These are phyloP conservation scores for Trametes punicea DNA, from an alignment of 768 basidiomycete genomes.

Conservation along the genomic window DNA sequence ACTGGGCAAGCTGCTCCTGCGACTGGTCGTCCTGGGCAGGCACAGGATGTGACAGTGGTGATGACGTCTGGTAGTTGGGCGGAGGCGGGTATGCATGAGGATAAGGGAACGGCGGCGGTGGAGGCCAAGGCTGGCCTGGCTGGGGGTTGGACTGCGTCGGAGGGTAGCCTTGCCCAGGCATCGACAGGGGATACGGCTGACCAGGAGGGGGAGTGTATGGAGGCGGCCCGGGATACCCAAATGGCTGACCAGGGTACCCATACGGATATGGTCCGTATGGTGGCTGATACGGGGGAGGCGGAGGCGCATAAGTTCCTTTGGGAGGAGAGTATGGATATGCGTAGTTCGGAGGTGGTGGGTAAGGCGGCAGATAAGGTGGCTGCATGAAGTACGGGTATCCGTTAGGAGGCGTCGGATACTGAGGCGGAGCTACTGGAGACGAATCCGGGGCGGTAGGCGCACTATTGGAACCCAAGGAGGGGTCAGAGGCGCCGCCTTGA, in stretches of 20 bases:
- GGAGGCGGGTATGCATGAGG: constrained; percentile 22
- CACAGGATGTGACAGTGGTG: not conserved
- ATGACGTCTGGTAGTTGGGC: constrained; percentile 9
- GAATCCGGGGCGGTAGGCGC: not conserved
- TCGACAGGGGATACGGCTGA: constrained; percentile 9
- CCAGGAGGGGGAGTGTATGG: constrained; percentile 9
- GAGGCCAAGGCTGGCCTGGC: constrained; percentile 5
- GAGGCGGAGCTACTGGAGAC: not conserved
- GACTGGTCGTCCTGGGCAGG: not conserved
- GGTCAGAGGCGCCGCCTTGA: not conserved
- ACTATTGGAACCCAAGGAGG: not conserved
- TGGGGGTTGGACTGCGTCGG: not conserved
- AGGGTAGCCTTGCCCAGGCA: not conserved
- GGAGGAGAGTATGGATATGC: constrained; percentile 20
- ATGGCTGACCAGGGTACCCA: constrained; percentile 13
- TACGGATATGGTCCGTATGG: constrained; percentile 21
- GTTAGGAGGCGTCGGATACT: constrained; percentile 23
- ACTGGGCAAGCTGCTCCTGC: not conserved
- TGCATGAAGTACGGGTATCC: constrained; percentile 38
- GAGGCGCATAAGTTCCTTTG: constrained; percentile 14
- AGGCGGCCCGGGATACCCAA: constrained; percentile 14
- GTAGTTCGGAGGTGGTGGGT: constrained; percentile 11
- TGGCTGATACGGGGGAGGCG: constrained; percentile 17
- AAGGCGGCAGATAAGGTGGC: constrained; percentile 32
- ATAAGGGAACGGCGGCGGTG: constrained; percentile 15